These are phyloP conservation scores for Coniochaeta ligniaria DNA, from an alignment of 2,329 filamentous ascomycete genomes.

Conservation along the genomic window DNA sequence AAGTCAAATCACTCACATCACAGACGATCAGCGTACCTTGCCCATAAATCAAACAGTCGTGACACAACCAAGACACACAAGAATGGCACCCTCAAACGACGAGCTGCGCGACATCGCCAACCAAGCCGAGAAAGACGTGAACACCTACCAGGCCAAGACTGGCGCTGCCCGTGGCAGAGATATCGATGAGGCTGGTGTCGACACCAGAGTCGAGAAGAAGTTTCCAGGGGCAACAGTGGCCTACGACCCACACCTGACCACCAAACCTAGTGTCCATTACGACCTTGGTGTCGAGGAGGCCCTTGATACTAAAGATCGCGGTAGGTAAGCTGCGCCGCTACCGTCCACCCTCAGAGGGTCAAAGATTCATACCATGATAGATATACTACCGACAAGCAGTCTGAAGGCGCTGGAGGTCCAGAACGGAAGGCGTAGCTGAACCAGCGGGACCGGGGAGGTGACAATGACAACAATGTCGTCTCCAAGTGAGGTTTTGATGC, in stretches of 20 bases:
- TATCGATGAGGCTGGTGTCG: conserved; percentile 33
- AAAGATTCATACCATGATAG: conserved; percentile 16
- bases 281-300: conserved; percentile 39
- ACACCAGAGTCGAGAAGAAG: conserved; percentile 31
- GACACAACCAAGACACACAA: background rate
- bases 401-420: background rate
- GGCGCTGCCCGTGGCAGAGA: conserved; percentile 29
- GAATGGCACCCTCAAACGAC: conserved; percentile 13
- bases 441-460: conserved; percentile 22
- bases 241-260: conserved; percentile 34
- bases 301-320: conserved; percentile 33
- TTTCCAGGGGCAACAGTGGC: conserved; percentile 33
- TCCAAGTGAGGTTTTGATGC: conserved; percentile 17
- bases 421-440: conserved; percentile 12
- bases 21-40: no score
- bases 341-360: background rate
- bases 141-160: conserved; percentile 40
- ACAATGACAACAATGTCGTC: conserved; percentile 29
- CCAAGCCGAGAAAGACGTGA: conserved; percentile 39
- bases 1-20: no score
- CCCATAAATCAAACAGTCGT: background rate
- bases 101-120: conserved; percentile 35
- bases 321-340: conserved; percentile 27
- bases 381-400: conserved; percentile 18
- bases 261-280: conserved; percentile 36